Base-by-base conservation (phyloP, 257 asterid species). In the Pogostemon cablin region DNA sequence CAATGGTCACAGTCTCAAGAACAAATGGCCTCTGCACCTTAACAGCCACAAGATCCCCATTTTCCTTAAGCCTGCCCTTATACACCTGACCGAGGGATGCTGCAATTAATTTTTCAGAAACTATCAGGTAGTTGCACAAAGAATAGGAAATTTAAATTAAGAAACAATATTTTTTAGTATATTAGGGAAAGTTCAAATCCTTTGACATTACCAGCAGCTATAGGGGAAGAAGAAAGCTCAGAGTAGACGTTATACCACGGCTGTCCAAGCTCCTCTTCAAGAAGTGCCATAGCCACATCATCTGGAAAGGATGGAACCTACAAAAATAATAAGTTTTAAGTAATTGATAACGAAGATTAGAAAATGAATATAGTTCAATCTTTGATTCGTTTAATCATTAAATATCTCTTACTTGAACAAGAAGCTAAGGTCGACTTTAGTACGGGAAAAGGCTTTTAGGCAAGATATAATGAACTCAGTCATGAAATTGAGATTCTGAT, bases 21-120 rank as follows among this genome's bases (percentile, higher is more conserved):
- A 95, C 99, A 80, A 85, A 95, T 32, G 99, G 99, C 76, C 99
- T 91, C 81, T 95, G 99, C 39, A 95, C 99, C 84, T 95, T 95
- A 53, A 95, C 98, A 72, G 99, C 99, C 43, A 95, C 99, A 78
- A 84, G 74, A 74, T 95, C 99, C 79, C 99, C 99, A 74, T 79
- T 89, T 77, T 95, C 99, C 76, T 88, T 95, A 65, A 95, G 82
- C 41, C 98, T 85, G 70, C 99, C 99, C 85, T 95, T 95, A 71
- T 95, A 95, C 61, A 91, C 99, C 86, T 95, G 99, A 56, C 99
- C 99, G 6, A 95, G 95, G 68, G 99, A 95, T 55, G 99, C 99
- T 95, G 97, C 77, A 66, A 81, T 71, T 57, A 50, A 78, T 78
- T 65, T 79, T 49, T 83, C 72, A 61, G 40, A 38, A 62, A 67